phyloP scores from a whole-genome alignment of 768 basidiomycete genomes.

The Podaxis carcinomalis region DNA sequence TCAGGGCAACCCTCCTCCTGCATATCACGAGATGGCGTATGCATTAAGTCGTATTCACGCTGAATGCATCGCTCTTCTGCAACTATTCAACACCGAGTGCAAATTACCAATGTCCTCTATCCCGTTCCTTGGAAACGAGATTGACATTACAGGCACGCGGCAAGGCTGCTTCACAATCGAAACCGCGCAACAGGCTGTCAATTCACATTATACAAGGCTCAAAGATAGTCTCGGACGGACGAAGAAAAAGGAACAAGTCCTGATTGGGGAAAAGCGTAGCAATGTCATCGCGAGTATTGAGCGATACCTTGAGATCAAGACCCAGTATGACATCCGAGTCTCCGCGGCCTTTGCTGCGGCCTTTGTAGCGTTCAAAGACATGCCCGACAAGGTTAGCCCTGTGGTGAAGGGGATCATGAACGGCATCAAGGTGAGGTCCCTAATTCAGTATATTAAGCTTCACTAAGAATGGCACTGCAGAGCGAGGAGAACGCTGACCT shows the following conservation, averaged over 20 bases:
- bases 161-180: conserved; percentile 73
- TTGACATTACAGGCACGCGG: conserved; percentile 68
- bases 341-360: conserved; percentile 89
- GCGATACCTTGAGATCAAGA: conserved; percentile 77
- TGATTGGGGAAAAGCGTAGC: conserved; percentile 71
- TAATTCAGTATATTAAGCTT: not conserved
- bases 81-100: conserved; percentile 80
- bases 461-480: conserved; percentile 31
- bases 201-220: conserved; percentile 66
- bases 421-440: conserved; percentile 77
- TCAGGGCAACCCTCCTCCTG: conserved; percentile 67
- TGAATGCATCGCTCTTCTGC: conserved; percentile 79
- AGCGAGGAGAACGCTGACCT: conserved; percentile 86
- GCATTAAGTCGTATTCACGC: conserved; percentile 73
- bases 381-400: conserved; percentile 93
- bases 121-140: conserved; percentile 71
- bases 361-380: conserved; percentile 78
- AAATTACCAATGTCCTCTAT: conserved; percentile 79
- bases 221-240: conserved; percentile 70
- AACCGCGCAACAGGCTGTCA: conserved; percentile 69
- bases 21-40: conserved; percentile 89
- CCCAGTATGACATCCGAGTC: conserved; percentile 81
- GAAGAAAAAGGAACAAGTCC: conserved; percentile 70
- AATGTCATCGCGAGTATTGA: conserved; percentile 70
- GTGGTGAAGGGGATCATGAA: conserved; percentile 98